phyloP scores from a whole-genome alignment of 805 yeast genomes.

The Yarrowia sp. region DNA sequence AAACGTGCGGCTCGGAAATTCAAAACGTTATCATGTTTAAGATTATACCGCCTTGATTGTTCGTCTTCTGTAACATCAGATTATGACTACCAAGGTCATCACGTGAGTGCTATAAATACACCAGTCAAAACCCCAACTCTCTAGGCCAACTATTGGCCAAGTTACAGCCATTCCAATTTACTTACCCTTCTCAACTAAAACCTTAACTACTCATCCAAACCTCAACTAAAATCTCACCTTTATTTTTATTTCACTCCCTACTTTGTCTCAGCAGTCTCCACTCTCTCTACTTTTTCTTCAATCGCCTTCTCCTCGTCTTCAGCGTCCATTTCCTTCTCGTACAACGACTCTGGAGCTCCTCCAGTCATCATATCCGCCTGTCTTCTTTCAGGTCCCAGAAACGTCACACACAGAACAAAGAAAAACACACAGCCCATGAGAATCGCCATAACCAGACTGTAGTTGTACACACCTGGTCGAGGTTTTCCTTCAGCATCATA shows the following conservation, averaged over 20 bases:
- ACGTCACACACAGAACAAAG: background rate
- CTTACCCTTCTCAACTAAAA: no score
- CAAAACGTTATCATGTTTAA: background rate
- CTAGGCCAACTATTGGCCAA: no score
- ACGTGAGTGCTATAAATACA: no score
- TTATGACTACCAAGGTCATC: no score
- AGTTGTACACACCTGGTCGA: background rate
- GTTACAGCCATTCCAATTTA: no score
- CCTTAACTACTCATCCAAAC: no score
- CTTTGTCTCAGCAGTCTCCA: background rate
- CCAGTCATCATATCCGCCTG: background rate
- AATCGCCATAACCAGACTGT: constrained; percentile 4
- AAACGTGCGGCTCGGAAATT: background rate
- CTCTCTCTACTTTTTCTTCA: background rate
- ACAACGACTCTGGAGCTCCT: background rate
- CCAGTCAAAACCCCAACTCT: no score
- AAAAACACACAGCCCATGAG: constrained; percentile 8
- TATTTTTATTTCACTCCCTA: background rate
- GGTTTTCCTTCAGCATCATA: background rate
- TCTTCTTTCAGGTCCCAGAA: constrained; percentile 2
- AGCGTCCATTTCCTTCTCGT: background rate
- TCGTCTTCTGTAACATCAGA: no score
- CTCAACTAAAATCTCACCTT: no score
- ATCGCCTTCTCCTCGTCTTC: background rate
- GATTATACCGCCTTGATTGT: no score